A percentile compares a stretch with the other conserved stretches of the same genome.
These are phyloP conservation scores for Theileria luwenshuni DNA, from an alignment of 169 alveolate genomes.

Conservation along the genomic window DNA sequence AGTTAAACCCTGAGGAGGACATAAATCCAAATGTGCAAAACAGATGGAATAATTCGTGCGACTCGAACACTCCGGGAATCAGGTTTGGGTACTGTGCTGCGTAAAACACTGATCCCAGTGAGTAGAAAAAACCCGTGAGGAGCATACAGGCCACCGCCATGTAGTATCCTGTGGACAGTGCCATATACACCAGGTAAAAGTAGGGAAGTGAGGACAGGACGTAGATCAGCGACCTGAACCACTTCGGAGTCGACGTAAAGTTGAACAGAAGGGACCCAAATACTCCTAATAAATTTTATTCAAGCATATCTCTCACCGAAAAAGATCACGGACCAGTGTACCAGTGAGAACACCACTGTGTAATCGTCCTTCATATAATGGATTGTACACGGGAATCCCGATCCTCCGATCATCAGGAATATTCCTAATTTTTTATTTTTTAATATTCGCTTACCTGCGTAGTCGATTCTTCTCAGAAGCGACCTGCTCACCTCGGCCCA, in stretches of 20 bases:
- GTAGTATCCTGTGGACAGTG: slow-evolving; percentile 15
- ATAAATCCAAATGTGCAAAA: slow-evolving; percentile 70
- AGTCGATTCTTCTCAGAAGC: slow-evolving; percentile 63
- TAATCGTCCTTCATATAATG: slow-evolving; percentile 35
- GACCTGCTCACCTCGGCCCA: slow-evolving; percentile 22
- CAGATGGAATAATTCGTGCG: slow-evolving; percentile 75
- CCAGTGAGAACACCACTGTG: slow-evolving; percentile 25
- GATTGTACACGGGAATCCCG: slow-evolving; percentile 63
- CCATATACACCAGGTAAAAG: slow-evolving; percentile 30
- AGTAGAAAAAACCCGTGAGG: slow-evolving; percentile 41
- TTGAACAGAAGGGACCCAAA: slow-evolving; percentile 41
- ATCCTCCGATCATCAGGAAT: slow-evolving; percentile 78
- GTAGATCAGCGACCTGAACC: slow-evolving; percentile 46
- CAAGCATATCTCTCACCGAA: slow-evolving; percentile 41
- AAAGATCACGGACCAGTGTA: slow-evolving; percentile 55
- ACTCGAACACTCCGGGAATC: slow-evolving; percentile 66
- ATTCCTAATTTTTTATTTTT: slow-evolving; percentile 60
- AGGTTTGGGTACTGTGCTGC: slow-evolving; percentile 69
- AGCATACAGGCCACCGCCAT: slow-evolving; percentile 30
- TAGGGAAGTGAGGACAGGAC: slow-evolving; percentile 60
- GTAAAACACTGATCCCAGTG: slow-evolving; percentile 70
- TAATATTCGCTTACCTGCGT: slow-evolving; percentile 43
- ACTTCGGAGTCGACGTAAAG: slow-evolving; percentile 45
- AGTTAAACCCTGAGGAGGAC: slow-evolving; percentile 57
- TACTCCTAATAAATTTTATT: slow-evolving; percentile 22